Evolutionary conservation across 2,329 filamentous ascomycete genomes (phyloP), one percentile per base, ranked within the genome.

Genomic region (Claviceps spartinae): DNA sequence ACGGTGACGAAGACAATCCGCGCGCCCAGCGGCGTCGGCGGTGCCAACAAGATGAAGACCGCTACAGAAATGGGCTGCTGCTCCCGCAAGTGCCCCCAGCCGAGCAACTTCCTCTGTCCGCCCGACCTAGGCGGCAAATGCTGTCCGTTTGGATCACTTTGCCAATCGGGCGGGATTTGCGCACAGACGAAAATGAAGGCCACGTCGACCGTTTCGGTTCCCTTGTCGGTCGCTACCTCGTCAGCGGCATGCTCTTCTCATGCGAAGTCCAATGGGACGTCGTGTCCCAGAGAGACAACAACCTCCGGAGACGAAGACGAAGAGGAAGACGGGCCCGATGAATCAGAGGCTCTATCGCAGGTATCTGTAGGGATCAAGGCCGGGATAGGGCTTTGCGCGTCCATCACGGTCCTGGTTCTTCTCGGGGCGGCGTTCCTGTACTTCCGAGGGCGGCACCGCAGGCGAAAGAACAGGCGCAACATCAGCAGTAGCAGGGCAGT

Each of bases 321-420:
- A 36, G 72, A 77, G 58, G 63, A 70, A 53, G 49, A 62, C 14
- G 26, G 4, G 2, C 3, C 14, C n/a, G 16, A 3, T n/a, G n/a
- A 47, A 18, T 54, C 56, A 5, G 49, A 56, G 2, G 61, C 4
- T n/a, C 43, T 26, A 47, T 26, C 26, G 16, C n/a, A 62, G 2
- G 60, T 79, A 5, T 73, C 74, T 1, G 61, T 68, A 1, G 76
- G 73, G 1, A 77, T 76, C 2, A 78, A 75, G 58, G 77, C 74
- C 0, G 79, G 79, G 2, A 74, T 83, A n/a, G 77, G 73, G 5
- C 67, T 75, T 0, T 79, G 76, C 18, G 70, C 75, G 3, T 69
- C 74, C 1, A 61, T 76, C 30, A 69, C 65, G 1, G 65, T 68
- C 3, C 45, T 70, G 5, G 42, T 77, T 14, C 63, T 77, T 40